Percentiles rank a stretch among this genome's conserved stretches.
These are phyloP conservation scores for Sugiyamaella valdiviana DNA, from an alignment of 805 yeast species.

Conservation along the genomic window DNA sequence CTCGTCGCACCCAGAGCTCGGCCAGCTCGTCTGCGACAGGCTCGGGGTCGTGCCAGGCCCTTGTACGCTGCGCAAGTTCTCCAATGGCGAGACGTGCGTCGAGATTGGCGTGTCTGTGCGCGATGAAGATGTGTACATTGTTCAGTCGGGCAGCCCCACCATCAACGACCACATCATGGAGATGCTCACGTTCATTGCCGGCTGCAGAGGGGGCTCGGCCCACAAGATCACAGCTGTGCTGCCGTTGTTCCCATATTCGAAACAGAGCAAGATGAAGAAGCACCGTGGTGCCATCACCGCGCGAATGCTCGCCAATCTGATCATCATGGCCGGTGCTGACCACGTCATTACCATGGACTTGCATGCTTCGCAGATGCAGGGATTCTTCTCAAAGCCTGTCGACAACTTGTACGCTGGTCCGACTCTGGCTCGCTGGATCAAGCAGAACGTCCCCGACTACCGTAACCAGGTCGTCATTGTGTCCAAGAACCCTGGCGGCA, in stretches of 20 bases:
- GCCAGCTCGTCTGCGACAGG: slow-evolving; percentile 80
- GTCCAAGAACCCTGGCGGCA: slow-evolving; percentile 98
- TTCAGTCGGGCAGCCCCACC: slow-evolving; percentile 84
- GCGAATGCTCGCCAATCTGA: slow-evolving; percentile 87
- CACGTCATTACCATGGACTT: slow-evolving; percentile 97
- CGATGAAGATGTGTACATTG: slow-evolving; percentile 93
- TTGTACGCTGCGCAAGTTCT: slow-evolving; percentile 81
- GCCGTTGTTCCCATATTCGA: slow-evolving; percentile 96
- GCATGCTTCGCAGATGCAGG: slow-evolving; percentile 98
- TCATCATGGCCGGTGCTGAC: slow-evolving; percentile 98
- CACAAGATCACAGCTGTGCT: slow-evolving; percentile 93
- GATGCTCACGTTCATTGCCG: slow-evolving; percentile 82
- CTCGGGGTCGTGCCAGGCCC: slow-evolving; percentile 93
- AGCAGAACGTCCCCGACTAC: slow-evolving; percentile 80
- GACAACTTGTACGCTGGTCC: slow-evolving; percentile 97
- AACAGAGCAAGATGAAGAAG: slow-evolving; percentile 97
- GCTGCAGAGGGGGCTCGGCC: slow-evolving; percentile 98
- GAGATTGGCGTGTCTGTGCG: slow-evolving; percentile 92
- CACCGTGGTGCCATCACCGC: slow-evolving; percentile 99
- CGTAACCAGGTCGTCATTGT: slow-evolving; percentile 83
- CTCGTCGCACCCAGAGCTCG: slow-evolving; percentile 92
- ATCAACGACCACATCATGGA: slow-evolving; percentile 95
- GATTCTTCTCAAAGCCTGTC: slow-evolving; percentile 94
- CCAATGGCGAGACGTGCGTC: slow-evolving; percentile 96
- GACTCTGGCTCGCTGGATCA: slow-evolving; percentile 91